These are phyloP conservation scores for Kondoa malvinella DNA, from an alignment of 768 basidiomycete species.

Conservation along the genomic window DNA sequence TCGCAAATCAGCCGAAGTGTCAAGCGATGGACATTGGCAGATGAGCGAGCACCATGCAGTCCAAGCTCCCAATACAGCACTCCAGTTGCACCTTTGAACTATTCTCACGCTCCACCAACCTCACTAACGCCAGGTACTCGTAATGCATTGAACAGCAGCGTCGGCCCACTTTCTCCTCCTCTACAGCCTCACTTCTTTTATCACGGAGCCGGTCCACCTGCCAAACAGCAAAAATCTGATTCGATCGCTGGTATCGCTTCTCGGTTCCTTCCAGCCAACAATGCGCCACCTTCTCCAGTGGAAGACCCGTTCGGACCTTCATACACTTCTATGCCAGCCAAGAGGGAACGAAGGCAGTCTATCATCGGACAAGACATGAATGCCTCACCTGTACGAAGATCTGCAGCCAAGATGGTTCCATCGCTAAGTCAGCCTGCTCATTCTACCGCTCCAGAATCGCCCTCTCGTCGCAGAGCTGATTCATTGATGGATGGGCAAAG, in stretches of 20 bases:
- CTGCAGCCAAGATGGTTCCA: background rate
- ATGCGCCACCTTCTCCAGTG: background rate
- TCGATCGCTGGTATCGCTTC: background rate
- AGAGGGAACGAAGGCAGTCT: background rate
- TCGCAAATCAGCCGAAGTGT: background rate
- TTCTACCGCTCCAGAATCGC: background rate
- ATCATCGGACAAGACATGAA: background rate
- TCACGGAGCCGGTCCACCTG: background rate
- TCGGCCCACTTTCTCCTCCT: slow-evolving; percentile 1
- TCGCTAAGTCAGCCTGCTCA: background rate
- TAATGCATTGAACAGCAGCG: background rate
- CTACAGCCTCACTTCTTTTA: slow-evolving; percentile 5
- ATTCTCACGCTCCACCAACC: background rate
- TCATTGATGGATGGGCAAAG: background rate
- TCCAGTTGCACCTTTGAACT: background rate
- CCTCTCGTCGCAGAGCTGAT: background rate
- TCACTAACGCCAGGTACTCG: background rate
- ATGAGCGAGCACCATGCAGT: background rate
- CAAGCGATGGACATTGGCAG: slow-evolving; percentile 6
- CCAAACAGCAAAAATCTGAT: background rate
- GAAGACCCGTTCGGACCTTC: background rate
- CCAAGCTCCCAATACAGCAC: background rate
- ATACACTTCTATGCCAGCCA: background rate
- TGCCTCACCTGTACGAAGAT: background rate
- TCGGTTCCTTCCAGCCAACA: background rate